Conservation (phyloP, 331 rosid species). For the Saraca asoca region DNA sequence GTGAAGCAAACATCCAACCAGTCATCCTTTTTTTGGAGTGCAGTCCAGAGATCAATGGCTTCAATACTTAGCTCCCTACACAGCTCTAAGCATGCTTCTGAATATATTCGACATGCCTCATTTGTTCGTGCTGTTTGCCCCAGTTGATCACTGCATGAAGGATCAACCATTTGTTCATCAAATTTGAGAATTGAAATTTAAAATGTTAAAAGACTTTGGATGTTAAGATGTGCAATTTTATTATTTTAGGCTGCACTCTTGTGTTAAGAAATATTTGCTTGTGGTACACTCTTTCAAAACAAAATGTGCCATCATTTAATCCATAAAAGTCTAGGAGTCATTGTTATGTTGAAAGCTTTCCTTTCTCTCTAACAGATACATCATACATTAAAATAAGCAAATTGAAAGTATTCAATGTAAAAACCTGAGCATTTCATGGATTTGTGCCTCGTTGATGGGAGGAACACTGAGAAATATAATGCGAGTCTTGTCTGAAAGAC, state of each 20-base stretch:
- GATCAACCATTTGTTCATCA: too few relatives aligned
- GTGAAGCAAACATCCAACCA: slow-evolving; percentile 48
- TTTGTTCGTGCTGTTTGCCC: slow-evolving; percentile 26
- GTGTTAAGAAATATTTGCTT: too few relatives aligned
- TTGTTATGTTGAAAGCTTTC: too few relatives aligned
- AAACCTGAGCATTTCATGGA: slow-evolving; percentile 33
- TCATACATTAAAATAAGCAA: too few relatives aligned
- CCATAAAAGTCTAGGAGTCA: too few relatives aligned
- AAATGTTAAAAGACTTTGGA: too few relatives aligned
- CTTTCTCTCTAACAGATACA: too few relatives aligned
- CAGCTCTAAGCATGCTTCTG: slow-evolving; percentile 51
- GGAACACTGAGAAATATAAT: slow-evolving; percentile 54
- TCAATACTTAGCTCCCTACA: slow-evolving; percentile 49
- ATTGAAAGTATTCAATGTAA: neutral
- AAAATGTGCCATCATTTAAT: too few relatives aligned
- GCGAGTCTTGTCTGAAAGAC: slow-evolving; percentile 52
- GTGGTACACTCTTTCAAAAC: too few relatives aligned
- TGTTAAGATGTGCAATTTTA: too few relatives aligned
- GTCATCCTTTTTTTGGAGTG: slow-evolving; percentile 45
- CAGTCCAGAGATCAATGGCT: slow-evolving; percentile 48
- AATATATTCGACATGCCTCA: slow-evolving; percentile 43
- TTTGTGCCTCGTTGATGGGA: slow-evolving; percentile 44
- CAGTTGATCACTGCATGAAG: neutral
- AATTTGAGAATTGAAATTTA: neutral
- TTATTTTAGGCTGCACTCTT: too few relatives aligned